Evolutionary conservation across 1,284 basidiomycete species (phyloP).

Genomic region (Agaricales sp.): DNA sequence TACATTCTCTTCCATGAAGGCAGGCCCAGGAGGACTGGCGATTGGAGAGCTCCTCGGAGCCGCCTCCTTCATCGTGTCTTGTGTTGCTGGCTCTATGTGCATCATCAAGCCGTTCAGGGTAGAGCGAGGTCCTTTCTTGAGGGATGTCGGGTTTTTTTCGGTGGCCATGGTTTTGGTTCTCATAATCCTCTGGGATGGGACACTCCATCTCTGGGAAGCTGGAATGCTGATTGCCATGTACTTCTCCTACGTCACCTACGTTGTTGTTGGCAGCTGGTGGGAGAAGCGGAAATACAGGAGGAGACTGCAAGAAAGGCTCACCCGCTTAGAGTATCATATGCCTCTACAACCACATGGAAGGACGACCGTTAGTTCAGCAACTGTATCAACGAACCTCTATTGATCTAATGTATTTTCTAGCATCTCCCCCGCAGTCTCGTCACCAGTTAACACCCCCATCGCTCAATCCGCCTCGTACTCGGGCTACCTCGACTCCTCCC

Average conservation of each 20-base stretch:
- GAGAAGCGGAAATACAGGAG: conserved; percentile 39
- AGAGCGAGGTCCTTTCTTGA: conserved; percentile 69
- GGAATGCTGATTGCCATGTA: conserved; percentile 70
- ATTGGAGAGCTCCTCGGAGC: conserved; percentile 94
- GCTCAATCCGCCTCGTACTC: conserved; percentile 28
- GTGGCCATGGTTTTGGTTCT: conserved; percentile 68
- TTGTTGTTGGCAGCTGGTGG: conserved; percentile 78
- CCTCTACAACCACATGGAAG: conserved; percentile 39
- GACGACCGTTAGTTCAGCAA: conserved; percentile 43
- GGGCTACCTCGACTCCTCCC: conserved; percentile 28
- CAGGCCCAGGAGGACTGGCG: conserved; percentile 80
- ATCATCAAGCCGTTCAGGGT: conserved; percentile 92
- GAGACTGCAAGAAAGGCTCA: conserved; percentile 36
- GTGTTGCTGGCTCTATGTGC: conserved; percentile 94
- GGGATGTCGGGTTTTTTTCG: conserved; percentile 92
- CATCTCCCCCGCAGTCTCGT: conserved; percentile 12
- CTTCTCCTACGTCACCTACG: conserved; percentile 65
- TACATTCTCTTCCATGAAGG: conserved; percentile 88
- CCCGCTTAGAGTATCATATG: conserved; percentile 51
- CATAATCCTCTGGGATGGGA: conserved; percentile 70
- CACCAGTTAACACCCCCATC: conserved; percentile 13
- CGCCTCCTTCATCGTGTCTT: conserved; percentile 91
- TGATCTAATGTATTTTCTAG: conserved; percentile 10
- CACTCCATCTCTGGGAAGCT: conserved; percentile 70
- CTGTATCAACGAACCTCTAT: conserved; percentile 6